Base-by-base conservation (phyloP, 257 asterid genomes). In the Scutellaria baicalensis region DNA sequence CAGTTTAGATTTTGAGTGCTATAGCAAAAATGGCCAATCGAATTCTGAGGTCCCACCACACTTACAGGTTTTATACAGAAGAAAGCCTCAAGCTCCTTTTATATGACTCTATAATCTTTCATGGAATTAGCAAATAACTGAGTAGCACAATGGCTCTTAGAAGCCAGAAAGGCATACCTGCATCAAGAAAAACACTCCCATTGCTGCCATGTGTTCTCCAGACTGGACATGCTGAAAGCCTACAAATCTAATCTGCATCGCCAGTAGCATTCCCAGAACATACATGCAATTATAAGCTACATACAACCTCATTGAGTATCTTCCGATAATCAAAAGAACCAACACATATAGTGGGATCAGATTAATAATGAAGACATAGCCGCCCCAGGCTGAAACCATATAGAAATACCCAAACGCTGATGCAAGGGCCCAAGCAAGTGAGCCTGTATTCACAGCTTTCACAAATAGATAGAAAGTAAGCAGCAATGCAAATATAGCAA, bases 331-430 rank as follows among this genome's bases (percentile, higher is more conserved):
- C 90, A 94, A 83, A 59, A 94, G 89, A 71, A 94, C 99, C 82
- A 94, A 9, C 66, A 91, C 99, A 45, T 94, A 94, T 50, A 94
- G 86, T 1, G 99, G 99, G 77, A 94, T 83, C 83, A 94, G 76
- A 80, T 94, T 94, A 76, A 94, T 94, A 77, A 94, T 94, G 85
- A 94, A 94, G 73, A 94, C 92, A 79, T 94, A 94, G 70, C 99
- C 99, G 76, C 99, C 99, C 97, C 99, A 94, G 5, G 99, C 97
- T 75, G 99, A 94, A 82, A 94, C 99, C 99, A 94, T 94, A 60
- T 94, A 94, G 74, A 94, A 94, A 72, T 94, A 94, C 70, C 96
- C 99, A 74, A 91, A 88, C 44, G 99, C 99, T 16, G 99, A 94
- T 73, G 86, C 99, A 77, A 94, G 69, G 62, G 93, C 84, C 99